A percentile compares a stretch with the other conserved stretches of the same genome.
Conservation (phyloP, 2,329 filamentous ascomycete species). For the Claviceps africana region DNA sequence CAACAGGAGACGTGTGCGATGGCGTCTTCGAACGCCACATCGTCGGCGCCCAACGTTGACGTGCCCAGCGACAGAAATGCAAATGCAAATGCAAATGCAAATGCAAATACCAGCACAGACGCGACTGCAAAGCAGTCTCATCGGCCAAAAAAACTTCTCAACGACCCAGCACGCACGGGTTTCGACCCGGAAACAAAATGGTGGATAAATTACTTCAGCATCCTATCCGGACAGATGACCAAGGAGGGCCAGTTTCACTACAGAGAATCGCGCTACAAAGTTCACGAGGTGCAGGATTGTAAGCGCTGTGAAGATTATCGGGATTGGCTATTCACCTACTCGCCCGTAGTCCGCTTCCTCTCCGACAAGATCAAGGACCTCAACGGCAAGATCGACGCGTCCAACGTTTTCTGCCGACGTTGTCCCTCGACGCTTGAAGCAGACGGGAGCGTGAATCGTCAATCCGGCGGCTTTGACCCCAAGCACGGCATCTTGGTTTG, state of each 20-base stretch:
- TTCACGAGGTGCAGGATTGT: constrained; percentile 67
- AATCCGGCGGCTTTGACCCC: constrained; percentile 72
- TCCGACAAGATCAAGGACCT: constrained; percentile 66
- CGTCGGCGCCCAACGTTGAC: constrained; percentile 7
- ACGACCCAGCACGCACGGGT: constrained; percentile 47
- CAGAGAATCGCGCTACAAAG: constrained; percentile 59
- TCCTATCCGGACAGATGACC: constrained; percentile 61
- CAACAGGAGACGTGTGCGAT: constrained; percentile 1
- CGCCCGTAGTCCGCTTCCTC: constrained; percentile 77
- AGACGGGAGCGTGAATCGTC: constrained; percentile 46
- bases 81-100: constrained; percentile 1
- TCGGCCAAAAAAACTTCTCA: constrained; percentile 27
- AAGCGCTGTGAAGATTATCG: constrained; percentile 66
- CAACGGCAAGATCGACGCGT: constrained; percentile 57
- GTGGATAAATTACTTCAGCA: constrained; percentile 80
- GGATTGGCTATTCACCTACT: constrained; percentile 73
- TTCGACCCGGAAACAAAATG: constrained; percentile 46
- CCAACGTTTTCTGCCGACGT: constrained; percentile 70
- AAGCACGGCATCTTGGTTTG: constrained; percentile 82
- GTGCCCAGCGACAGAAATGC: constrained; percentile 4
- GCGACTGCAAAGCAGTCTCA: constrained; percentile 1
- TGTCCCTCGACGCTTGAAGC: constrained; percentile 49
- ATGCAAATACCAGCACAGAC: constrained; percentile 2
- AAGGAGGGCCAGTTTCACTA: constrained; percentile 58
- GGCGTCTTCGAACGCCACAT: constrained; percentile 5